Evolutionary conservation across 2,329 filamentous ascomycete species (phyloP).

Genomic region (Claviceps sp.): DNA sequence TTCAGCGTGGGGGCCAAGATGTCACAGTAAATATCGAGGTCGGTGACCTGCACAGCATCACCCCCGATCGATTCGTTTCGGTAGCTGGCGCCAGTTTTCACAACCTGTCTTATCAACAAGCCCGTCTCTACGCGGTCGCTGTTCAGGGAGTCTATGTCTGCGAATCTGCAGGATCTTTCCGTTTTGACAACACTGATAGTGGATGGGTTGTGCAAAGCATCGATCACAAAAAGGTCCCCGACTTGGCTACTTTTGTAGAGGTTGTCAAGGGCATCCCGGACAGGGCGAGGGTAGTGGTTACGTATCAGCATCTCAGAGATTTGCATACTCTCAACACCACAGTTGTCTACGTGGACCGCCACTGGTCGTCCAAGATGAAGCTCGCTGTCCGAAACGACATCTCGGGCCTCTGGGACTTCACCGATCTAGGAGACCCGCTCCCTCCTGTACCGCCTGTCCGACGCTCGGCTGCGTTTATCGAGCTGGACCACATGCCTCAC

Average conservation of each 20-base stretch:
- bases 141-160: constrained; percentile 90
- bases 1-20: constrained; percentile 82
- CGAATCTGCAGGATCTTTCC: constrained; percentile 88
- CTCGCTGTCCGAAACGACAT: constrained; percentile 80
- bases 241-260: constrained; percentile 78
- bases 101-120: constrained; percentile 91
- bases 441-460: constrained; percentile 60
- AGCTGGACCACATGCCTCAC: constrained; percentile 77
- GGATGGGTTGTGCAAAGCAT: constrained; percentile 91
- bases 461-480: constrained; percentile 78
- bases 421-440: constrained; percentile 67
- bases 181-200: constrained; percentile 78
- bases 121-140: constrained; percentile 86
- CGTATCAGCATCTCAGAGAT: constrained; percentile 90
- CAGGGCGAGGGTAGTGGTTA: constrained; percentile 74
- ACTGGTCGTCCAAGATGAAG: constrained; percentile 94
- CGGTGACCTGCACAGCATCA: constrained; percentile 85
- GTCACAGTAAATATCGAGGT: constrained; percentile 74
- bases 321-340: constrained; percentile 88
- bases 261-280: constrained; percentile 82
- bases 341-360: constrained; percentile 83
- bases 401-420: constrained; percentile 90
- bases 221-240: constrained; percentile 80
- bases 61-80: constrained; percentile 87
- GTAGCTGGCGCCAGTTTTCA: constrained; percentile 93